Percentiles rank a stretch among this genome's conserved stretches.
Evolutionary conservation across 495 filamentous ascomycete genomes (phyloP).

Genomic region (Penicillium longicatenatum): DNA sequence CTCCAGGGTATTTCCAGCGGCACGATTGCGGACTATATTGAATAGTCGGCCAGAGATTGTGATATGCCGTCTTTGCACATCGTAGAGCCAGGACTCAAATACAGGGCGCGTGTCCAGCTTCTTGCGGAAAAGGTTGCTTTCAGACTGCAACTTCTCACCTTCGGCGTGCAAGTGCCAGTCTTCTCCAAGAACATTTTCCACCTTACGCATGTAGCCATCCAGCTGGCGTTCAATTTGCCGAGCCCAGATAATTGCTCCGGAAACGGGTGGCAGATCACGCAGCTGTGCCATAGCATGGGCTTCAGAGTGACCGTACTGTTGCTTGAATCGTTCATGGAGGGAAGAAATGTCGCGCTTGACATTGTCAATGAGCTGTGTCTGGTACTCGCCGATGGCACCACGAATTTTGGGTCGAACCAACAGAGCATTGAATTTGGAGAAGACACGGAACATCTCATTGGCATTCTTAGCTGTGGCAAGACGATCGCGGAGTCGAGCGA

Average conservation of each 20-base stretch:
- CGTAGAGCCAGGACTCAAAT: constrained; percentile 91
- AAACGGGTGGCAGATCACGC: constrained; percentile 90
- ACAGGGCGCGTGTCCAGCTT: constrained; percentile 92
- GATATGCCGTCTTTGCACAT: constrained; percentile 82
- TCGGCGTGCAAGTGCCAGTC: constrained; percentile 94
- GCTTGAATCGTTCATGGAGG: constrained; percentile 95
- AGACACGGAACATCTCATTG: constrained; percentile 99
- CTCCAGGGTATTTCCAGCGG: constrained; percentile 82
- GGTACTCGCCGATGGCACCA: constrained; percentile 95
- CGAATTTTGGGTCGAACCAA: constrained; percentile 97
- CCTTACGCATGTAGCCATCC: constrained; percentile 94
- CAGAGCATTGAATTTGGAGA: constrained; percentile 98
- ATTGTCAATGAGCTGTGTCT: constrained; percentile 94
- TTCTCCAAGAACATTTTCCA: constrained; percentile 90
- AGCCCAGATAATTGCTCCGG: constrained; percentile 95
- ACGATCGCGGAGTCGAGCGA: constrained; percentile 88
- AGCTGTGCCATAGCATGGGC: constrained; percentile 97
- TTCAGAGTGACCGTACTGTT: constrained; percentile 97
- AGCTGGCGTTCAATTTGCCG: constrained; percentile 95
- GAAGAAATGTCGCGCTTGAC: constrained; percentile 93
- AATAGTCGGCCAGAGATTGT: constrained; percentile 91
- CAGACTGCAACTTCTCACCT: constrained; percentile 86
- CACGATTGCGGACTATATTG: constrained; percentile 81
- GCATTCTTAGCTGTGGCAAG: constrained; percentile 93
- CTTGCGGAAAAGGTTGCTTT: constrained; percentile 89